Percentiles rank a stretch among this genome's conserved stretches.
Evolutionary conservation across 495 filamentous ascomycete genomes (phyloP).

Genomic region (Aspergillus ostianus): DNA sequence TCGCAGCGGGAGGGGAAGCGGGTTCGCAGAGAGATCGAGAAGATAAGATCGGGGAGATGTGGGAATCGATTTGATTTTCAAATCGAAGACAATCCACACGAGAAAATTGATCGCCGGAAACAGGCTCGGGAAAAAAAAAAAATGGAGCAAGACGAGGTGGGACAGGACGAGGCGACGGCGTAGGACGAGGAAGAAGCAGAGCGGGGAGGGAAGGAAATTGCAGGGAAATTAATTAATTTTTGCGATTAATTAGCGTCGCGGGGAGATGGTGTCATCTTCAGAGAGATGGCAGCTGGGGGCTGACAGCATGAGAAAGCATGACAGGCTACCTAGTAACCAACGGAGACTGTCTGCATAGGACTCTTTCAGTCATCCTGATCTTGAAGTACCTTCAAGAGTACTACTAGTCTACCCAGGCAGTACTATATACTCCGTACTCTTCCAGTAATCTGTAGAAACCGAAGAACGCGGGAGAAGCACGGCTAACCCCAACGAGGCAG

Average conservation of each 20-base stretch:
- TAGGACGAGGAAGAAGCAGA: background rate
- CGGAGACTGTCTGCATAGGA: too few relatives aligned
- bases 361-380: too few relatives aligned
- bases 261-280: background rate
- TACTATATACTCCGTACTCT: background rate
- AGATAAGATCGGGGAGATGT: background rate
- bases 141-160: background rate
- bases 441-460: background rate
- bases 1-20: slow-evolving; percentile 11
- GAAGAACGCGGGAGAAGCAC: slow-evolving; percentile 24
- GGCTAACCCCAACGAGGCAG: slow-evolving; percentile 32
- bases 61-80: background rate
- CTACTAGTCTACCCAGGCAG: too few relatives aligned
- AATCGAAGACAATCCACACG: background rate
- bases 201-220: background rate
- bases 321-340: too few relatives aligned
- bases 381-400: too few relatives aligned
- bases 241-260: background rate
- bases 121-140: background rate
- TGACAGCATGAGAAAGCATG: background rate
- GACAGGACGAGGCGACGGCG: background rate
- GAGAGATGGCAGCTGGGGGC: background rate
- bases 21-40: background rate
- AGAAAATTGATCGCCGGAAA: background rate
- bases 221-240: background rate